Evolutionary conservation across 805 yeast genomes (phyloP), one percentile per base, ranked within the genome.

Genomic region (Saturnispora halmiae): DNA sequence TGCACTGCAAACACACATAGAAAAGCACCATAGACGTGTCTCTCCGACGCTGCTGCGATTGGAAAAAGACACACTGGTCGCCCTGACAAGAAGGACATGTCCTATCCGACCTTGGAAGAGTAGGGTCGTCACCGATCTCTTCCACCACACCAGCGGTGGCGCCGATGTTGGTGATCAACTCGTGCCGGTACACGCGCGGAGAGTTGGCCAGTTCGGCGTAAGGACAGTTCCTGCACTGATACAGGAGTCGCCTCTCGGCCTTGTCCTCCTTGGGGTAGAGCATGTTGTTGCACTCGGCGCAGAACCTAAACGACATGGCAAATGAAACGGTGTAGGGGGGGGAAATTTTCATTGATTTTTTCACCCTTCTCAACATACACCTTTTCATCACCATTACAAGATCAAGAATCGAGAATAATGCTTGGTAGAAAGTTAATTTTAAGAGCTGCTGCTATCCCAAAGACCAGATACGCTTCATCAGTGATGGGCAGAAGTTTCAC

Each of bases 201-300:
- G 82, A 75, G 42, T 79, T 87, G 0, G 97, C 96, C 47, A 82
- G 73, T 61, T 92, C 97, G 4, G 94, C 84, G 62, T 90, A 90
- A 38, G 85, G 77, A 59, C 98, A 92, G 56, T 90, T 88, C 56
- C 98, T 78, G 65, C 98, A 92, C 44, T 94, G 88, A 60, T 84
- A 92, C 44, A 90, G 67, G 46, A 92, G 66, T 49, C 86, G 62
- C 57, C 75, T 77, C 49, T 75, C 69, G 44, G 80, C 85, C 56
- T 82, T 84, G 59, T 92, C 97, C 67, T 92, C 98, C 51, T 85
- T 77, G 16, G 98, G 98, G 61, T 92, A 92, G 65, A 92, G 73
- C 98, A 92, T 92, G 60, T 92, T 92, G 73, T 92, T 92, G 75
- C 94, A 90, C 59, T 90, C 94, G 54, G 92, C 79, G 64, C 98